Evolutionary conservation across 352 stramenopile species (phyloP).

Genomic region (Pythium aquatile): DNA sequence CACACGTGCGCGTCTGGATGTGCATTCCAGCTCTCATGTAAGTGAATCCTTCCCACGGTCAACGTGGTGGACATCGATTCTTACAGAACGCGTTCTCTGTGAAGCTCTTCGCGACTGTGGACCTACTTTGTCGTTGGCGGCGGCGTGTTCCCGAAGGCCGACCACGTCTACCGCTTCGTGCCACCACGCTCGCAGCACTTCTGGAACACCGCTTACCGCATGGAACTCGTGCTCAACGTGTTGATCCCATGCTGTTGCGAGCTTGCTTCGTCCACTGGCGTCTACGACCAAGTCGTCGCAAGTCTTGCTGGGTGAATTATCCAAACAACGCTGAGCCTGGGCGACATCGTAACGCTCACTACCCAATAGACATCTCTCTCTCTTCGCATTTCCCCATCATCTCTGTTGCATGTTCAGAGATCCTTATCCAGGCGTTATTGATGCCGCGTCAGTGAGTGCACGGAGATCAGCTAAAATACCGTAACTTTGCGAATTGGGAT

Average conservation of each 20-base stretch:
- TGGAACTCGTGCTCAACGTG: constrained; percentile 80
- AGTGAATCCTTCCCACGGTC: neutral
- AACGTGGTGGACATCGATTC: neutral
- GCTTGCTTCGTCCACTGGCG: constrained; percentile 31
- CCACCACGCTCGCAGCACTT: constrained; percentile 72
- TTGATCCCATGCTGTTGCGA: constrained; percentile 76
- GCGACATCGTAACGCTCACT: neutral
- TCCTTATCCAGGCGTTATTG: no score
- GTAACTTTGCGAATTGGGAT: neutral
- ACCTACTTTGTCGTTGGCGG: constrained; percentile 73
- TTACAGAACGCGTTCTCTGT: neutral
- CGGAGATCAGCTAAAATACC: no score
- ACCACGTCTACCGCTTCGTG: constrained; percentile 80
- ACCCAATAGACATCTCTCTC: neutral
- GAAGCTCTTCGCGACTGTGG: constrained; percentile 71
- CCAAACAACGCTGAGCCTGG: neutral
- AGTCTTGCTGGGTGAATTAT: constrained; percentile 11
- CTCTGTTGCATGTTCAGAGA: no score
- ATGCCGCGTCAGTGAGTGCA: no score
- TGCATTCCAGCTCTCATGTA: constrained; percentile 72
- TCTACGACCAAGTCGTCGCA: constrained; percentile 27
- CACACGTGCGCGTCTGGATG: constrained; percentile 79
- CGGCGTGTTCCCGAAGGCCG: constrained; percentile 67
- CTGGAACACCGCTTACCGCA: constrained; percentile 76
- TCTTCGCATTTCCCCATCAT: neutral